Evolutionary conservation across 2,329 filamentous ascomycete genomes (phyloP), one percentile per base, ranked within the genome.

Genomic region (Aspergillus fijiensis): DNA sequence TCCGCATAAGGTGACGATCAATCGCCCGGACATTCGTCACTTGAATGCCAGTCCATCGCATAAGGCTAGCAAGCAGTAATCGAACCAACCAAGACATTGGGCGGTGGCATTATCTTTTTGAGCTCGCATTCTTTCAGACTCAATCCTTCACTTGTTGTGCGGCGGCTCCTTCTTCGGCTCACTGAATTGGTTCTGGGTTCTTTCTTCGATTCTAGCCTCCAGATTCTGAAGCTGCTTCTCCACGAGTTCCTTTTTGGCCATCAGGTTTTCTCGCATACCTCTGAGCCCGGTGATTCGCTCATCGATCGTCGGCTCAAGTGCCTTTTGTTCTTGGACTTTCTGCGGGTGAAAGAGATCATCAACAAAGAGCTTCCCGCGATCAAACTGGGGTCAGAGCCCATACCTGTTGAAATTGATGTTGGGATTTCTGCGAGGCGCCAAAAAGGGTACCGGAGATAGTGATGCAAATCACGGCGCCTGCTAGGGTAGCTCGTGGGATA

Each of bases 381-480:
- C 2, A 5, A 23, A 9, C 4, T 7, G 16, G 21, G 2, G 5
- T 11, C 3, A 16, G 31, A 19, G 19, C n/a, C 23, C 27, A 49
- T 74, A 87, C 85, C 77, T 85, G 72, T 57, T 79, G 77, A 42
- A 76, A 71, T 53, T 87, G 81, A 63, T 80, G 76, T 33, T 80
- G 73, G 3, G 79, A 81, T 70, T 87, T 87, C 61, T 88, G 64
- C 6, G 81, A 80, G 21, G 86, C 86, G 25, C 86, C 86, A 66
- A 86, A 87, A 62, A 83, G 79, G 5, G 84, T 80, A 55, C 86
- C 85, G 1, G 80, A 81, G 6, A 82, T 81, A 1, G 85, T 86
- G 51, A 86, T 80, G 16, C 82, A 80, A 10, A 83, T 79, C 19
- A 87, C 79, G 3, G 82, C 79, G 39, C 77, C 81, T 1, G 86